phyloP scores from a whole-genome alignment of 106 monocot species.

The Vanilla planifolia region DNA sequence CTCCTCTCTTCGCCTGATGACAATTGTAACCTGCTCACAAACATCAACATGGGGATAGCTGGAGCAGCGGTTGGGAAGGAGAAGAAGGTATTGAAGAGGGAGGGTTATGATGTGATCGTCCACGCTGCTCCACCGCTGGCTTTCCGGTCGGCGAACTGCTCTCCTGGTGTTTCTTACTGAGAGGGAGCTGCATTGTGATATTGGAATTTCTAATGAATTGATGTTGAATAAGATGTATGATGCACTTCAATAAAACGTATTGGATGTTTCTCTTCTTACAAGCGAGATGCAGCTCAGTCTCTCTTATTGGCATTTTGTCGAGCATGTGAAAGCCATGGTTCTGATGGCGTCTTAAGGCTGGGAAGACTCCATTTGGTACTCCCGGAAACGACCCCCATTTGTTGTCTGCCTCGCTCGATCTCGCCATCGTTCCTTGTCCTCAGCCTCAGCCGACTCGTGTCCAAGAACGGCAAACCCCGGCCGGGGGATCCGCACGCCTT shows the following conservation, averaged over 20 bases:
- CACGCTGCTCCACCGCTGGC: constrained; percentile 17
- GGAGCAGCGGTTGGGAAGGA: constrained; percentile 24
- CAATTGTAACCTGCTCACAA: constrained; percentile 41
- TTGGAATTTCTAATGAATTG: too few species aligned
- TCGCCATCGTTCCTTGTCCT: background rate
- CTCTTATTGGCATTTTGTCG: constrained; percentile 18
- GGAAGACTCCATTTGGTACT: constrained; percentile 22
- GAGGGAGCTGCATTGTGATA: background rate
- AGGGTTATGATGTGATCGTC: constrained; percentile 4
- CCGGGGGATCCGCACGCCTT: constrained; percentile 24
- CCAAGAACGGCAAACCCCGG: constrained; percentile 40
- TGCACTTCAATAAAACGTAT: too few species aligned
- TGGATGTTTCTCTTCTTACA: too few species aligned
- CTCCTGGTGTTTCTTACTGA: background rate
- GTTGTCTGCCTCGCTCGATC: constrained; percentile 1
- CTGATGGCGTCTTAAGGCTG: constrained; percentile 25
- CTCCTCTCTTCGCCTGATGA: constrained; percentile 41
- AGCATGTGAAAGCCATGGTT: constrained; percentile 45
- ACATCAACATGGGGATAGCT: constrained; percentile 45
- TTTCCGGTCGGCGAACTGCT: background rate
- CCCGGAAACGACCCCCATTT: background rate
- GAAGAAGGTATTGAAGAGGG: constrained; percentile 16
- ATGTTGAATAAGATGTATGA: too few species aligned
- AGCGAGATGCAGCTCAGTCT: background rate
- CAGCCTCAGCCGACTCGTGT: constrained; percentile 22